A percentile compares a stretch with the other conserved stretches of the same genome.
Conservation (phyloP, 2,329 filamentous ascomycete genomes). For the Madurella mycetomatis region DNA sequence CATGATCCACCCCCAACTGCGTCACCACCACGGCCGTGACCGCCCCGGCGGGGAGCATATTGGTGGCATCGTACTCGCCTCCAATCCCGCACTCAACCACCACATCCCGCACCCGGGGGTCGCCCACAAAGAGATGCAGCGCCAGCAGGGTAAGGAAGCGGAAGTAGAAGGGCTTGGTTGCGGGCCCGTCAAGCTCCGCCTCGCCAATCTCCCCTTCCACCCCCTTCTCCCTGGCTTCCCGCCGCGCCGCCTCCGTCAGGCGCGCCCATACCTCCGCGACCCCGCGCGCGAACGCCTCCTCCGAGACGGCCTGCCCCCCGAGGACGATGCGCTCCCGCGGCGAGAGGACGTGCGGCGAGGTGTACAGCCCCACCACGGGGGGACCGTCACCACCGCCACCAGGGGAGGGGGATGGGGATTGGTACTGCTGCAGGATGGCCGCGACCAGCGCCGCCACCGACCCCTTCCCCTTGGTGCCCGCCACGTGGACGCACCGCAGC, state of each 20-base stretch:
- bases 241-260: slow-evolving; percentile 38
- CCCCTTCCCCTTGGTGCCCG: slow-evolving; percentile 92
- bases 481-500: slow-evolving; percentile 67
- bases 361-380: slow-evolving; percentile 68
- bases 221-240: slow-evolving; percentile 12
- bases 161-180: slow-evolving; percentile 83
- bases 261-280: slow-evolving; percentile 83
- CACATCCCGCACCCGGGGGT: slow-evolving; percentile 68
- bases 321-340: slow-evolving; percentile 83
- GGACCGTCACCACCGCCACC: slow-evolving; percentile 27
- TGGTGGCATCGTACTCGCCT: slow-evolving; percentile 89
- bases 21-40: slow-evolving; percentile 59
- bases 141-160: slow-evolving; percentile 86
- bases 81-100: slow-evolving; percentile 93
- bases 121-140: slow-evolving; percentile 70
- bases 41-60: slow-evolving; percentile 60
- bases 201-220: slow-evolving; percentile 33
- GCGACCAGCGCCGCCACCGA: slow-evolving; percentile 82
- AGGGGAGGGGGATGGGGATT: no score
- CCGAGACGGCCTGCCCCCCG: slow-evolving; percentile 64
- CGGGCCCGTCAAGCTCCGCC: slow-evolving; percentile 49
- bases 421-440: slow-evolving; percentile 59
- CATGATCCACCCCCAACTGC: slow-evolving; percentile 66
- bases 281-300: slow-evolving; percentile 65
- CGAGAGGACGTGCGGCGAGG: slow-evolving; percentile 78